phyloP scores from a whole-genome alignment of 192 early-diverging fungal genomes.

The Coemansia asiatica region DNA sequence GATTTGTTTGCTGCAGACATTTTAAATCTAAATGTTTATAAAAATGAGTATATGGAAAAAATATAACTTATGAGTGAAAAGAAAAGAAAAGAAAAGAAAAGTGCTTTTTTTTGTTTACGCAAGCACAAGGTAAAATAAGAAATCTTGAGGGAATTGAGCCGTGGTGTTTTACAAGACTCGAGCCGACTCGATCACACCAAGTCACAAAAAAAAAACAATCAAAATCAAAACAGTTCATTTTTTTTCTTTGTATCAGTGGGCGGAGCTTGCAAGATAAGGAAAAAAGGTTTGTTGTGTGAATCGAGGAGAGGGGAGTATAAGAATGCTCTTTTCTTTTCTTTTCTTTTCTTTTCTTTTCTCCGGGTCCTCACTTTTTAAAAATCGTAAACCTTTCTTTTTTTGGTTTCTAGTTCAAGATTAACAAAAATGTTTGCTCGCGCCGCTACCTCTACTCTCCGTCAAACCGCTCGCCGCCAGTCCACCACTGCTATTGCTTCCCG shows the following conservation, averaged over 20 bases:
- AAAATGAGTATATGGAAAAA: slow-evolving; percentile 2
- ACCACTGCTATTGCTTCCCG: slow-evolving; percentile 21
- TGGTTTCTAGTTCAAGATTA: neutral
- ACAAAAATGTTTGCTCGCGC: slow-evolving; percentile 44
- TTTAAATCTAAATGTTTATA: neutral
- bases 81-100: neutral
- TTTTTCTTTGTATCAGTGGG: too few species aligned
- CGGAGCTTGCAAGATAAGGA: neutral
- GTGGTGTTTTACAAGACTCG: too few species aligned
- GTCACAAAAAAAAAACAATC: too few species aligned
- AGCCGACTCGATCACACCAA: too few species aligned
- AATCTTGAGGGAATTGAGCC: neutral
- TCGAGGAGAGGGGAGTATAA: neutral
- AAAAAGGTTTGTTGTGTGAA: neutral
- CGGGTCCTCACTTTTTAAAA: too few species aligned
- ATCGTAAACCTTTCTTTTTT: neutral
- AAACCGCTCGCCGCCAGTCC: slow-evolving; percentile 51
- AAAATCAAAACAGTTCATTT: too few species aligned
- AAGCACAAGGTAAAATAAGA: neutral
- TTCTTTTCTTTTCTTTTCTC: slow-evolving; percentile 2
- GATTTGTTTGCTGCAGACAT: neutral
- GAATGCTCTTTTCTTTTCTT: too few species aligned
- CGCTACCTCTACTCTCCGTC: slow-evolving; percentile 36
- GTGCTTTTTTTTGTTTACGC: neutral
- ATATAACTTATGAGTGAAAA: neutral